A percentile compares a stretch with the other conserved stretches of the same genome.
These are phyloP conservation scores for Saturnispora mendoncae DNA, from an alignment of 805 yeast species.

Conservation along the genomic window DNA sequence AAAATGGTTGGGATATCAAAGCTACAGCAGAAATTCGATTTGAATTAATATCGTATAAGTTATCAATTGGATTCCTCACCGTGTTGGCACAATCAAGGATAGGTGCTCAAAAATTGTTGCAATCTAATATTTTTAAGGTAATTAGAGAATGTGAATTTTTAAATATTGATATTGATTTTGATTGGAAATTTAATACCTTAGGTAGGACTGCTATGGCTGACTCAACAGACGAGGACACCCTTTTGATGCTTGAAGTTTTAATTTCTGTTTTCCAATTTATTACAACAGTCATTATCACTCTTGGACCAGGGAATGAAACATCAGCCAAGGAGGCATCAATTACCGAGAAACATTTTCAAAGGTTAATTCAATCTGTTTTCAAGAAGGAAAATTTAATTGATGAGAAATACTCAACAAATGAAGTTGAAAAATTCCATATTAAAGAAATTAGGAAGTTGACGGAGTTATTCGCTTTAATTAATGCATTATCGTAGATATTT, in stretches of 20 bases:
- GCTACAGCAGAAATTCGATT: constrained; percentile 40
- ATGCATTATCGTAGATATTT: constrained; percentile 12
- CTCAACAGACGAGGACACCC: no score
- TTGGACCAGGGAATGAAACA: constrained; percentile 66
- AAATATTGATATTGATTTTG: constrained; percentile 70
- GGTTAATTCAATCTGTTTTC: constrained; percentile 44
- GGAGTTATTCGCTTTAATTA: constrained; percentile 24
- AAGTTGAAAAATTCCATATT: constrained; percentile 3
- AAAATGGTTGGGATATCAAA: constrained; percentile 36
- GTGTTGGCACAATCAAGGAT: constrained; percentile 65
- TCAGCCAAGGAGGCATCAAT: constrained; percentile 45
- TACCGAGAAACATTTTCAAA: constrained; percentile 44
- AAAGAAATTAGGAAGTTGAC: constrained; percentile 21
- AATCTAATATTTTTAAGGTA: constrained; percentile 60
- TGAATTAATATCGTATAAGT: constrained; percentile 70
- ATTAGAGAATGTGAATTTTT: constrained; percentile 51
- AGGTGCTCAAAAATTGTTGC: constrained; percentile 73
- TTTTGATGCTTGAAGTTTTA: constrained; percentile 55
- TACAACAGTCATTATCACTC: constrained; percentile 55
- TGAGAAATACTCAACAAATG: constrained; percentile 9
- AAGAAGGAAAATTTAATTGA: constrained; percentile 24
- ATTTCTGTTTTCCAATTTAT: constrained; percentile 69
- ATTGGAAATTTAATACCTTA: constrained; percentile 36
- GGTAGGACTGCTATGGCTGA: no score
- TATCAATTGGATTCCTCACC: constrained; percentile 58